phyloP scores from a whole-genome alignment of 75 land plant species.

The Azolla pinnata region DNA sequence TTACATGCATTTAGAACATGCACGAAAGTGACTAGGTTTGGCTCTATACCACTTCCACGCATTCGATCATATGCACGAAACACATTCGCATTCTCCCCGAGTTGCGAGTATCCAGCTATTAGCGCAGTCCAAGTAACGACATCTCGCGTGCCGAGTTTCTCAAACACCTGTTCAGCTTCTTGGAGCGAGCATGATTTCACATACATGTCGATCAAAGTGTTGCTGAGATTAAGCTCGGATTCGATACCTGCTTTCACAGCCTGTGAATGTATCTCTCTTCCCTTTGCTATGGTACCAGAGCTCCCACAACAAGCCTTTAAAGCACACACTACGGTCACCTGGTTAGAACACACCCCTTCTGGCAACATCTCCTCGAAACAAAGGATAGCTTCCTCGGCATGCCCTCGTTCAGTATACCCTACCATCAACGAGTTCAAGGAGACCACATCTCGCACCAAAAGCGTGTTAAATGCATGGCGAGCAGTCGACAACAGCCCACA shows the following conservation, averaged over 20 bases:
- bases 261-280: constrained; percentile 51
- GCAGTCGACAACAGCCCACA: constrained; percentile 34
- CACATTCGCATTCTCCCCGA: constrained; percentile 26
- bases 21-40: background rate
- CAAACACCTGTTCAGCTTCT: constrained; percentile 46
- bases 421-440: constrained; percentile 58
- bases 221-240: constrained; percentile 27
- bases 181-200: constrained; percentile 36
- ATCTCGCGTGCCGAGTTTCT: constrained; percentile 30
- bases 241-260: constrained; percentile 21
- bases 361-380: constrained; percentile 36
- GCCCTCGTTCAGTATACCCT: constrained; percentile 25
- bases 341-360: constrained; percentile 30
- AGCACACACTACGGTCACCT: no score
- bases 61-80: background rate
- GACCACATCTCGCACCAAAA: constrained; percentile 14
- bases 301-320: constrained; percentile 42
- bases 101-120: constrained; percentile 56
- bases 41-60: background rate
- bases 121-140: constrained; percentile 50
- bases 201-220: constrained; percentile 58
- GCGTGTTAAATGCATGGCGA: constrained; percentile 21
- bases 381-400: constrained; percentile 29
- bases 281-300: constrained; percentile 40
- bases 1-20: background rate